Conservation (phyloP, 768 basidiomycete genomes). For the Russula griseocarnosa region DNA sequence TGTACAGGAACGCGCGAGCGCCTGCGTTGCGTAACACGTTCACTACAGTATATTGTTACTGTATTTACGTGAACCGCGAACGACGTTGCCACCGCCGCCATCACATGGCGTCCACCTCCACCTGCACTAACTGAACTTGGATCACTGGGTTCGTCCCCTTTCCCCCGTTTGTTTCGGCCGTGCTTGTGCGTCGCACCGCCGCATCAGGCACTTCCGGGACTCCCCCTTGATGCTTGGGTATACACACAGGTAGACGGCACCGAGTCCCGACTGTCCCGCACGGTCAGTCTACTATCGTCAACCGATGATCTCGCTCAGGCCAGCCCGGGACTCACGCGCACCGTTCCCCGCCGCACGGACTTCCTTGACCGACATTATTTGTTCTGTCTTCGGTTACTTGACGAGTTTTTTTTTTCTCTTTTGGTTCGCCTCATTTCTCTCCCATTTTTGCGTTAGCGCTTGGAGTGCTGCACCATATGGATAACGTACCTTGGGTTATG, state of each 20-base stretch:
- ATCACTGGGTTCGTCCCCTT: neutral
- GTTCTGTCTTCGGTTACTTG: neutral
- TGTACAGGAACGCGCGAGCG: neutral
- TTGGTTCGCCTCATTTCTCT: no score
- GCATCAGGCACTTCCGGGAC: neutral
- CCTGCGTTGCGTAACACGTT: neutral
- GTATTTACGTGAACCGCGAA: neutral
- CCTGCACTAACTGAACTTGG: neutral
- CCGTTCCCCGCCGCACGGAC: constrained; percentile 9
- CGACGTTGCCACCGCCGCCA: neutral
- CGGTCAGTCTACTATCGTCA: no score
- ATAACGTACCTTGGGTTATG: neutral
- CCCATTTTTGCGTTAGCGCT: neutral
- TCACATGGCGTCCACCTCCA: no score
- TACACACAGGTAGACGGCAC: neutral
- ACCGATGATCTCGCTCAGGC: constrained; percentile 6
- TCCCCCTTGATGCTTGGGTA: neutral
- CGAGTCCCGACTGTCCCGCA: no score
- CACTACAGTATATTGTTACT: neutral
- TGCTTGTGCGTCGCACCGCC: neutral
- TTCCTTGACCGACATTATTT: neutral
- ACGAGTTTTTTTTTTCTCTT: neutral
- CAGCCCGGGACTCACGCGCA: neutral
- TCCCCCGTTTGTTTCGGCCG: neutral
- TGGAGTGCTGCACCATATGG: neutral